Conservation (phyloP, 2,329 filamentous ascomycete genomes). For the Fusarium sp. region DNA sequence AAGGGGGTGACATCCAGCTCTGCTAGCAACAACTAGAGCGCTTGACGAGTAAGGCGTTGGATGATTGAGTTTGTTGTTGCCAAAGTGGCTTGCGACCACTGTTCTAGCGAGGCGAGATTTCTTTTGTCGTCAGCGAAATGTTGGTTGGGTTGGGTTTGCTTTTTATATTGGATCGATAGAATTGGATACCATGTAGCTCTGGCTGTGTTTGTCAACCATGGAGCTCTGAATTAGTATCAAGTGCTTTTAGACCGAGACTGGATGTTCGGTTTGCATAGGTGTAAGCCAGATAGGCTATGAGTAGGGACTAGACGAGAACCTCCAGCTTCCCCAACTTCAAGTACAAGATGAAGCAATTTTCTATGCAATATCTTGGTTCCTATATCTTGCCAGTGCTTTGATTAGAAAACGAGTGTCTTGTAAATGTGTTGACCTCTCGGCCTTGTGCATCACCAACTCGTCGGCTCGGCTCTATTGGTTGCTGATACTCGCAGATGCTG, state of each 20-base stretch:
- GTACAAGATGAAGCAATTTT: no score
- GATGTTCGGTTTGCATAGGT: conserved; percentile 2
- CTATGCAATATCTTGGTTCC: no score
- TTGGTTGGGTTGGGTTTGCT: conserved; percentile 3
- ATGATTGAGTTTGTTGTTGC: not conserved
- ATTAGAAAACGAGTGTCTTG: no score
- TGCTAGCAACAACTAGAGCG: conserved; percentile 24
- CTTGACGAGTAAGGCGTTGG: not conserved
- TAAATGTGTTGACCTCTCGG: no score
- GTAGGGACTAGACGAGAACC: not conserved
- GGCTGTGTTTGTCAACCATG: conserved; percentile 8
- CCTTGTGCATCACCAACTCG: no score
- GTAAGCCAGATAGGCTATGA: not conserved
- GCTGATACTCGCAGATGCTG: no score
- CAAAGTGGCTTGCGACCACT: not conserved
- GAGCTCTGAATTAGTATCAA: conserved; percentile 19
- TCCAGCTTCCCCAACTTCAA: not conserved
- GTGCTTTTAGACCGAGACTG: not conserved
- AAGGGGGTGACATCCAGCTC: conserved; percentile 22
- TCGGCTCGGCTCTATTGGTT: no score
- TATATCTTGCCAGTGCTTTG: no score
- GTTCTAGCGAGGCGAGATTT: not conserved
- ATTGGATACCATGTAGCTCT: conserved; percentile 25
- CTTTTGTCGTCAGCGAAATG: conserved; percentile 27
- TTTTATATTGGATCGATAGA: conserved; percentile 20